These are phyloP conservation scores for Neonectria coccinea DNA, from an alignment of 2,329 filamentous ascomycete species.

Conservation along the genomic window DNA sequence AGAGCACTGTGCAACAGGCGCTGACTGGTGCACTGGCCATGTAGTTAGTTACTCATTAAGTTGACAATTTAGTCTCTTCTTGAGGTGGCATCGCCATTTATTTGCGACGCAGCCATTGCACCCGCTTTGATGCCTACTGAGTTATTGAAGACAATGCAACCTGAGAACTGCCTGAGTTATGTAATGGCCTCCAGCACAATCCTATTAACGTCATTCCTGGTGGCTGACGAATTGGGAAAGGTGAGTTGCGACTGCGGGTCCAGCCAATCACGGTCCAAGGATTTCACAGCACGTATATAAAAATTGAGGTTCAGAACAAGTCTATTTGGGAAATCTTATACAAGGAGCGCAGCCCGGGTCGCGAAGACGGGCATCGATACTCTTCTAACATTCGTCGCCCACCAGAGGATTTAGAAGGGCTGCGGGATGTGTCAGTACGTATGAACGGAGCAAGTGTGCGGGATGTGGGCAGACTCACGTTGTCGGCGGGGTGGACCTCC, in stretches of 20 bases:
- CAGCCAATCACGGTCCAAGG: conserved; percentile 41
- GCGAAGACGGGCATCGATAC: conserved; percentile 43
- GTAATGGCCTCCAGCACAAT: background rate
- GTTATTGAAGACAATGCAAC: background rate
- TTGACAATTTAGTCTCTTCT: background rate
- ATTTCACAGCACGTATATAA: conserved; percentile 44
- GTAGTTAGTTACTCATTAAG: background rate
- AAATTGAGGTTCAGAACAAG: conserved; percentile 42
- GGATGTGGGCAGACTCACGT: conserved; percentile 60
- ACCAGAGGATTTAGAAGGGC: conserved; percentile 56
- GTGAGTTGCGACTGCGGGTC: background rate
- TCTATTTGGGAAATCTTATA: conserved; percentile 56
- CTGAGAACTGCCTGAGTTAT: background rate
- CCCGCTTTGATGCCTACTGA: too few relatives aligned
- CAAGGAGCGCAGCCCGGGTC: conserved; percentile 47
- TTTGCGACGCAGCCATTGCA: background rate
- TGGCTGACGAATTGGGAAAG: background rate
- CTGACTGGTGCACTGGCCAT: background rate
- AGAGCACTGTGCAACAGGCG: conserved; percentile 33
- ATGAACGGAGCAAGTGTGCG: background rate
- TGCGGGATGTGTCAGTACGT: conserved; percentile 43
- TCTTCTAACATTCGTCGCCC: conserved; percentile 44
- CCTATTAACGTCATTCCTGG: background rate
- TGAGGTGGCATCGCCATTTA: background rate
- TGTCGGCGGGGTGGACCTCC: conserved; percentile 70